Conservation (phyloP, 2,329 filamentous ascomycete genomes). For the Diaporthe ampelina region DNA sequence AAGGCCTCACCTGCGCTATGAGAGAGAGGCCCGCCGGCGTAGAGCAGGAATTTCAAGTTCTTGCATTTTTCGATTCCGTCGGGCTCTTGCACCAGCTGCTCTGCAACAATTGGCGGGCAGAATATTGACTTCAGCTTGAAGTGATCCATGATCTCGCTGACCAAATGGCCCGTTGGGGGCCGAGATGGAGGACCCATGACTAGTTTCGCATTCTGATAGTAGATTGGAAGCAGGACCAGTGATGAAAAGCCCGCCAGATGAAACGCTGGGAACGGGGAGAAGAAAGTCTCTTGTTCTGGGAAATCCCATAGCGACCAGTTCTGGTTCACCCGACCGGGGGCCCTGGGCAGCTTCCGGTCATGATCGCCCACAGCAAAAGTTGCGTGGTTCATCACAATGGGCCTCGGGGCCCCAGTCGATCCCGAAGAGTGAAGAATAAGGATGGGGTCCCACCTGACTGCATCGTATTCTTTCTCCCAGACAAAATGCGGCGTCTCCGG, state of each 20-base stretch:
- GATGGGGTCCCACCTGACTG: conserved; percentile 41
- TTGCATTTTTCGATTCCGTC: conserved; percentile 42
- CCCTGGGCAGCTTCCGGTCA: conserved; percentile 37
- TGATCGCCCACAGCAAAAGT: conserved; percentile 41
- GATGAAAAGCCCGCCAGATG: conserved; percentile 43
- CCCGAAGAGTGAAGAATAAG: conserved; percentile 44
- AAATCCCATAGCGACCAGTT: conserved; percentile 42
- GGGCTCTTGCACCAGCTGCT: conserved; percentile 40
- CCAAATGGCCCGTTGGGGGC: conserved; percentile 38
- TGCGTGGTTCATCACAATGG: conserved; percentile 43
- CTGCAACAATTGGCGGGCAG: conserved; percentile 42
- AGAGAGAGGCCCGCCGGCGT: conserved; percentile 44
- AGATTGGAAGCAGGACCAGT: conserved; percentile 42
- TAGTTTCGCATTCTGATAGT: conserved; percentile 41
- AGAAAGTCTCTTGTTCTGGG: conserved; percentile 38
- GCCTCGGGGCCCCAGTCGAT: conserved; percentile 43
- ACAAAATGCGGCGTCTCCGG: conserved; percentile 28
- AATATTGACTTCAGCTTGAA: conserved; percentile 42
- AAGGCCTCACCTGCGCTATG: conserved; percentile 42
- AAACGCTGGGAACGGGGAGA: conserved; percentile 43
- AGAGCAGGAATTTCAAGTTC: conserved; percentile 43
- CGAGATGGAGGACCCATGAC: conserved; percentile 38
- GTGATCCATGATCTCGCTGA: conserved; percentile 42
- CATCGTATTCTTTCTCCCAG: conserved; percentile 41
- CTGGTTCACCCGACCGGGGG: conserved; percentile 42